phyloP scores from a whole-genome alignment of 2,329 filamentous ascomycete genomes.

The Endocalyx cinctus region DNA sequence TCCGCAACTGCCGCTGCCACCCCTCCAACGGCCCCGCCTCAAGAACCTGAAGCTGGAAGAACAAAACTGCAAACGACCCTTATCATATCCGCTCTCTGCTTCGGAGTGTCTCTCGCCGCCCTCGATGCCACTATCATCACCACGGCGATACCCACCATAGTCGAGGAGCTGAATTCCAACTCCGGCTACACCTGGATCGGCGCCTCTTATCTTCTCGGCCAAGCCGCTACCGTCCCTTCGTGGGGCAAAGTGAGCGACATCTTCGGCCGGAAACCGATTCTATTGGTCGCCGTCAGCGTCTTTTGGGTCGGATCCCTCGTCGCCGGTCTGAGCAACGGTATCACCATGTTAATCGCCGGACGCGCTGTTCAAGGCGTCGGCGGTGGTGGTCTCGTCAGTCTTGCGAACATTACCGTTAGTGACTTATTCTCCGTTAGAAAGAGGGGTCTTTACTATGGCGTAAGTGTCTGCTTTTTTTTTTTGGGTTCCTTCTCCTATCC shows the following conservation, averaged over 20 bases:
- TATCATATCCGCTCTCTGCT: conserved; percentile 28
- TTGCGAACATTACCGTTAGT: conserved; percentile 55
- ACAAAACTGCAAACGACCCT: conserved; percentile 24
- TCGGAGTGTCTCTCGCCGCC: conserved; percentile 46
- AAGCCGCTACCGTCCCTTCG: conserved; percentile 60
- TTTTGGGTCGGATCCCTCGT: conserved; percentile 53
- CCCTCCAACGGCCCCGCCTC: too few species aligned
- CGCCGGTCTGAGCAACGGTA: conserved; percentile 44
- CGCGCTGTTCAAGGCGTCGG: conserved; percentile 54
- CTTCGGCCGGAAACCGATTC: conserved; percentile 52
- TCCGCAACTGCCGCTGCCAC: too few species aligned
- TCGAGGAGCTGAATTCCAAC: conserved; percentile 58
- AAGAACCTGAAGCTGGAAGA: conserved; percentile 11
- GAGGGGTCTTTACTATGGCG: conserved; percentile 47
- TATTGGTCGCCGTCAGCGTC: conserved; percentile 45
- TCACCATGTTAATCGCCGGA: conserved; percentile 50
- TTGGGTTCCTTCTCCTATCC: too few species aligned
- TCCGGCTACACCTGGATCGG: conserved; percentile 76
- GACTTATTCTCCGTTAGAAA: conserved; percentile 51
- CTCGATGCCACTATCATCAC: conserved; percentile 60
- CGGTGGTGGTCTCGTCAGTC: conserved; percentile 53
- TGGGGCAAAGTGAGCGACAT: conserved; percentile 64
- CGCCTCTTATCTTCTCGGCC: conserved; percentile 66
- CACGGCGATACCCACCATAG: conserved; percentile 63
- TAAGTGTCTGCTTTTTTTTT: too few species aligned